A percentile compares a stretch with the other conserved stretches of the same genome.
Conservation (phyloP, 2,329 filamentous ascomycete species). For the Penicillium vulpinum region DNA sequence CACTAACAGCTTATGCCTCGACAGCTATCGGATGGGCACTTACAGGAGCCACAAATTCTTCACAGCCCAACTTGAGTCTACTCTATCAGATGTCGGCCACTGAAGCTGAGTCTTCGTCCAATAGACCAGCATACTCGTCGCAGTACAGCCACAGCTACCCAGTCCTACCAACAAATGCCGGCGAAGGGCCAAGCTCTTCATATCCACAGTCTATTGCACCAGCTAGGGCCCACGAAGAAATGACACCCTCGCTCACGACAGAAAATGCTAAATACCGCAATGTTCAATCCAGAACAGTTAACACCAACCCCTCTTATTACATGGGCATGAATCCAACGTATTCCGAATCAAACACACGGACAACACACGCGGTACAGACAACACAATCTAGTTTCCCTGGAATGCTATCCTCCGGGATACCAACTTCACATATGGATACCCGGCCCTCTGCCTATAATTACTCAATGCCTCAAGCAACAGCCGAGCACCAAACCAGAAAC, state of each 20-base stretch:
- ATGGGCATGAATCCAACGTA: conserved; percentile 53
- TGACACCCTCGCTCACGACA: conserved; percentile 23
- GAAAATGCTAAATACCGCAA: conserved; percentile 28
- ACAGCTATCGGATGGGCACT: conserved; percentile 77
- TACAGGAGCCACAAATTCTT: conserved; percentile 83
- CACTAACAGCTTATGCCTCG: conserved; percentile 45
- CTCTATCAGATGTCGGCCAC: conserved; percentile 66
- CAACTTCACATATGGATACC: conserved; percentile 22
- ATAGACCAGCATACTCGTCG: conserved; percentile 32
- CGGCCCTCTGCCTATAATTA: conserved; percentile 27
- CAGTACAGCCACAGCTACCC: conserved; percentile 34
- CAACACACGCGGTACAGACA: conserved; percentile 28
- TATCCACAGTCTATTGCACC: conserved; percentile 34
- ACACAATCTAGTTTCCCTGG: conserved; percentile 19
- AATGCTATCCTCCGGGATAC: conserved; percentile 18
- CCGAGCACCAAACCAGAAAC: conserved; percentile 13
- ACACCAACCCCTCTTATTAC: conserved; percentile 41
- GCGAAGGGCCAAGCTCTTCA: conserved; percentile 23
- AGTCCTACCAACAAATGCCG: conserved; percentile 20
- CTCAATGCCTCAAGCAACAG: conserved; percentile 18
- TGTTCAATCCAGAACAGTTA: conserved; percentile 43
- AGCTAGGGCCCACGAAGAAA: conserved; percentile 25
- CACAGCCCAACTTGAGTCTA: conserved; percentile 77
- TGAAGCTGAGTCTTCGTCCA: conserved; percentile 24
- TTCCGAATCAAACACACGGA: conserved; percentile 20